A percentile compares a stretch with the other conserved stretches of the same genome.
Conservation (phyloP, 306 rosid genomes). For the Lagenaria siceraria region DNA sequence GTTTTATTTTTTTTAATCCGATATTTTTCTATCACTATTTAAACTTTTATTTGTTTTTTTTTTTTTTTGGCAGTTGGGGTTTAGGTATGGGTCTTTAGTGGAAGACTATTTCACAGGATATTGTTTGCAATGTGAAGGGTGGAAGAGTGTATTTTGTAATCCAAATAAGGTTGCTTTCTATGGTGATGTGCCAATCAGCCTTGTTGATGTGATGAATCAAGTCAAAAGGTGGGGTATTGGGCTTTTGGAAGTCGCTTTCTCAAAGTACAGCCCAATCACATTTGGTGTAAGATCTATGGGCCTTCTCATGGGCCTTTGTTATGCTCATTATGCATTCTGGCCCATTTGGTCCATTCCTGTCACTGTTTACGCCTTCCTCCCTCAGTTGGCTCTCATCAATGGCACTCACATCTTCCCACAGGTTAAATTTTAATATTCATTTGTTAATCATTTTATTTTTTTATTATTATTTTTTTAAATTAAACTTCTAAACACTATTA, state of each 20-base stretch:
- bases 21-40: too few species aligned
- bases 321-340: constrained; percentile 13
- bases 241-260: constrained; percentile 11
- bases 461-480: too few species aligned
- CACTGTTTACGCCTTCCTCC: constrained; percentile 23
- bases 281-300: constrained; percentile 17
- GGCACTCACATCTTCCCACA: constrained; percentile 24
- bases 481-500: too few species aligned
- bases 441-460: too few species aligned
- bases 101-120: constrained; percentile 24
- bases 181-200: constrained; percentile 24
- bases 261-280: constrained; percentile 16
- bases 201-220: constrained; percentile 14
- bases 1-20: too few species aligned
- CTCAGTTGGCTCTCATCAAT: constrained; percentile 25
- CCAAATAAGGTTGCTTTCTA: constrained; percentile 19
- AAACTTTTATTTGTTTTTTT: not conserved
- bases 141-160: constrained; percentile 22
- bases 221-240: constrained; percentile 23
- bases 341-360: constrained; percentile 19
- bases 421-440: constrained; percentile 2
- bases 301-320: constrained; percentile 20
- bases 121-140: constrained; percentile 21
- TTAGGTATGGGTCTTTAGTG: constrained; percentile 24
- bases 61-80: constrained; percentile 14